phyloP scores from a whole-genome alignment of 345 rosid genomes.

The Iberis pinnata region DNA sequence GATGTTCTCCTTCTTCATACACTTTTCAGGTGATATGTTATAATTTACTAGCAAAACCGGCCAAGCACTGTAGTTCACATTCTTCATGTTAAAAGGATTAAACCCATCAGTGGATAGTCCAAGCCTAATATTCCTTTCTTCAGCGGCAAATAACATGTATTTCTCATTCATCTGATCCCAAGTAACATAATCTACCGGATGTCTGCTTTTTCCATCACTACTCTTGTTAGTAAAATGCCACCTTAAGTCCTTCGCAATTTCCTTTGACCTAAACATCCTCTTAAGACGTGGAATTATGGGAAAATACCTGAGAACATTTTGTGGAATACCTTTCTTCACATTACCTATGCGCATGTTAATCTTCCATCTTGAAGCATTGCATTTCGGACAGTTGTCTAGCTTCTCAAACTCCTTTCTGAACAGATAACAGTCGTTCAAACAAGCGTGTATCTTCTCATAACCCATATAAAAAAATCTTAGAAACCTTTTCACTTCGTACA shows the following conservation, averaged over 20 bases:
- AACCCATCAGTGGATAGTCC: neutral
- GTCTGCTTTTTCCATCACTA: neutral
- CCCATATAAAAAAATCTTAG: neutral
- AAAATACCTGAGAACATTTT: too few species aligned
- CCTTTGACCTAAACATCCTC: neutral
- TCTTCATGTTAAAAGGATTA: neutral
- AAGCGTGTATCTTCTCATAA: neutral
- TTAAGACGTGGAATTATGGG: neutral
- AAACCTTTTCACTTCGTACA: neutral
- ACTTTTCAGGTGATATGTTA: neutral
- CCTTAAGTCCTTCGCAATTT: neutral
- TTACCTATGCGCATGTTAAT: too few species aligned
- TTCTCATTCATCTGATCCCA: neutral
- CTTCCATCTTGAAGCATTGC: too few species aligned
- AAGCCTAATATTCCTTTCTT: neutral
- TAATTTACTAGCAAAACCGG: neutral
- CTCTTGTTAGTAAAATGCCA: neutral
- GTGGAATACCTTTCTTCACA: too few species aligned
- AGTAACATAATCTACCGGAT: neutral
- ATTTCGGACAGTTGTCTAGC: too few species aligned
- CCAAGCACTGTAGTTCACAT: neutral
- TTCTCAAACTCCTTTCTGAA: neutral
- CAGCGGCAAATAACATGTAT: neutral
- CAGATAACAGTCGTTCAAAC: neutral
- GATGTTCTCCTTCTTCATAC: neutral